A percentile compares a stretch with the other conserved stretches of the same genome.
These are phyloP conservation scores for Sporormia fimetaria DNA, from an alignment of 495 filamentous ascomycete species.

Conservation along the genomic window DNA sequence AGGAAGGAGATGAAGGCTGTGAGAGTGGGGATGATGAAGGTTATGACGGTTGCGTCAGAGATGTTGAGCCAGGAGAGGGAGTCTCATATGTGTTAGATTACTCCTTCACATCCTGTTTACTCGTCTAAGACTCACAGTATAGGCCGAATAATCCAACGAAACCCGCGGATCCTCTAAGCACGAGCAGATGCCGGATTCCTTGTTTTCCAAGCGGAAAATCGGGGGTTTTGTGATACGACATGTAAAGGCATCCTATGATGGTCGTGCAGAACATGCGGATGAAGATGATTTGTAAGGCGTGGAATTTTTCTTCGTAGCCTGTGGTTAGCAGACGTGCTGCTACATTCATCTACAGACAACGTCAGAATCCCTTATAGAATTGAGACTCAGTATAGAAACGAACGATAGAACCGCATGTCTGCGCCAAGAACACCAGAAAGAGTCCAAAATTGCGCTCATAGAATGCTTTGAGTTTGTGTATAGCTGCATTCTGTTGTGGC, in stretches of 20 bases:
- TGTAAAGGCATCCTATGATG: constrained; percentile 1
- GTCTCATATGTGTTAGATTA: background rate
- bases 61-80: constrained; percentile 1
- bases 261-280: constrained; percentile 1
- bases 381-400: no score
- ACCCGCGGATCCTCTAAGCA: constrained; percentile 1
- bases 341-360: no score
- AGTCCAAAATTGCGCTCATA: no score
- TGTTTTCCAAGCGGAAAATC: constrained; percentile 3
- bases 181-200: background rate
- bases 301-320: constrained; percentile 5
- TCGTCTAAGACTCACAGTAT: background rate
- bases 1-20: constrained; percentile 4
- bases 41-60: constrained; percentile 7
- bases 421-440: no score
- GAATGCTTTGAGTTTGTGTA: no score
- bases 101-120: background rate
- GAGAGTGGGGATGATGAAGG: constrained; percentile 6
- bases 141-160: constrained; percentile 5
- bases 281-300: constrained; percentile 1
- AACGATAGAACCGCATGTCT: no score
- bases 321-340: constrained; percentile 13
- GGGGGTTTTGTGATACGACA: constrained; percentile 2
- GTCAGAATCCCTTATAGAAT: no score
- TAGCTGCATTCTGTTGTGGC: no score